Base-by-base conservation (phyloP, 805 yeast genomes). In the Metschnikowia similis region DNA sequence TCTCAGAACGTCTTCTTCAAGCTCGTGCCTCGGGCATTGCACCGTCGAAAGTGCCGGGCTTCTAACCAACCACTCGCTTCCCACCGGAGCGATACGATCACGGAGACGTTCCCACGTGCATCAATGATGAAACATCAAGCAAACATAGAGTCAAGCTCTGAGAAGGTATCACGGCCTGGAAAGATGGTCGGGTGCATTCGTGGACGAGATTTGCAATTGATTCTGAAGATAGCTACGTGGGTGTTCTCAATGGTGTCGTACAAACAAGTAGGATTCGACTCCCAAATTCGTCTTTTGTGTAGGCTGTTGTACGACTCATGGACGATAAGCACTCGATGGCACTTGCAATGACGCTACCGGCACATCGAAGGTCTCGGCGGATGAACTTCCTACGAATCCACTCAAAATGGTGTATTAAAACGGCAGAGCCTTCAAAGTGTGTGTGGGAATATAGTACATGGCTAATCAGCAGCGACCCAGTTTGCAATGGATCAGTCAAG, bases 101-200 rank as follows among this genome's bases (percentile, higher is more conserved):
- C 42, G 46, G 49, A 52, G 41, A 42, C 16, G 27, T 38, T n/a
- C 42, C 54, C 45, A 52, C 49, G 49, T 40, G 32, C 54, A 63
- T 56, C 57, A 48, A 76, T 84, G 91, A 85, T 85, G 91, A 85
- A 79, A 84, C 69, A 81, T 74, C 67, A 75, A 81, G 79, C 86
- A 84, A 81, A 83, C 87, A 83, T 84, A 84, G 91, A 85, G 91
- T 85, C 91, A 85, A 85, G 91, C 90, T 85, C 91, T 77, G 88
- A 84, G 85, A 75, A 67, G 67, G 69, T 52, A 57, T 66, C 74
- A 72, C 70, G 58, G 75, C 64, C 76, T 71, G 76, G 76, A 71
- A 71, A 71, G 68, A 71, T 71, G 76, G 66, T 71, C 54, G 71
- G 75, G 58, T 61, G 47, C 53, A 53, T 59, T 65, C 66, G 62